Evolutionary conservation across 306 rosid species (phyloP).

Genomic region (Coriaria nepalensis): DNA sequence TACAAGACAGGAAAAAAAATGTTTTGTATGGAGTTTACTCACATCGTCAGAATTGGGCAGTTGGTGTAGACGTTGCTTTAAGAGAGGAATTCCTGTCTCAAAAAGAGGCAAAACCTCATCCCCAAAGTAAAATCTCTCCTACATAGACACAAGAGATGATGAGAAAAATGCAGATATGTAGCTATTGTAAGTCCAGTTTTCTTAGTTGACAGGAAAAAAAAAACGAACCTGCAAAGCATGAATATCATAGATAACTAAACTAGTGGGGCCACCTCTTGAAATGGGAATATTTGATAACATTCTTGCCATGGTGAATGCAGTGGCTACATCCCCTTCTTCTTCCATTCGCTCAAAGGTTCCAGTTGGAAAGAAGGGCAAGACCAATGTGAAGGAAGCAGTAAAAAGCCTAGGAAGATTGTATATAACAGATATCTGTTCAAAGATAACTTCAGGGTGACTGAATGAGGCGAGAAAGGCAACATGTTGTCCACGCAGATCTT

Average conservation of each 20-base stretch:
- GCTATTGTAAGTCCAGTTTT: not conserved
- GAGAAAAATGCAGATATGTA: not conserved
- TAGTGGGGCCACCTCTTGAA: conserved; percentile 94
- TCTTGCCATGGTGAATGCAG: conserved; percentile 95
- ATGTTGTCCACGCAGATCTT: conserved; percentile 90
- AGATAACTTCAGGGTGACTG: conserved; percentile 79
- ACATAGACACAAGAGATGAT: conserved; percentile 8
- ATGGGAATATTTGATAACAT: conserved; percentile 87
- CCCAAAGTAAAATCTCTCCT: conserved; percentile 97
- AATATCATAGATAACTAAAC: conserved; percentile 82
- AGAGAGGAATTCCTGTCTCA: conserved; percentile 91
- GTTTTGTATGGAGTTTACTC: conserved; percentile 9
- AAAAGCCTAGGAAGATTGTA: conserved; percentile 86
- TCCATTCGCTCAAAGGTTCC: conserved; percentile 99
- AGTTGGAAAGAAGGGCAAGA: conserved; percentile 93
- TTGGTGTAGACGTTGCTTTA: conserved; percentile 70
- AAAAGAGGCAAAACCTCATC: conserved; percentile 93
- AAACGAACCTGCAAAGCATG: conserved; percentile 88
- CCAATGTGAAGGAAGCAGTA: conserved; percentile 87
- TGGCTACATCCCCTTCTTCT: conserved; percentile 99
- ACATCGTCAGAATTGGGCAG: conserved; percentile 72
- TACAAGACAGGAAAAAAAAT: not conserved
- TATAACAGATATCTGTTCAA: conserved; percentile 89
- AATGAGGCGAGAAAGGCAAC: conserved; percentile 88
- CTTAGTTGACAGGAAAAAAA: not conserved